A percentile compares a stretch with the other conserved stretches of the same genome.
Evolutionary conservation across 805 yeast genomes (phyloP).

Genomic region (Yarrowia yakushimensis): DNA sequence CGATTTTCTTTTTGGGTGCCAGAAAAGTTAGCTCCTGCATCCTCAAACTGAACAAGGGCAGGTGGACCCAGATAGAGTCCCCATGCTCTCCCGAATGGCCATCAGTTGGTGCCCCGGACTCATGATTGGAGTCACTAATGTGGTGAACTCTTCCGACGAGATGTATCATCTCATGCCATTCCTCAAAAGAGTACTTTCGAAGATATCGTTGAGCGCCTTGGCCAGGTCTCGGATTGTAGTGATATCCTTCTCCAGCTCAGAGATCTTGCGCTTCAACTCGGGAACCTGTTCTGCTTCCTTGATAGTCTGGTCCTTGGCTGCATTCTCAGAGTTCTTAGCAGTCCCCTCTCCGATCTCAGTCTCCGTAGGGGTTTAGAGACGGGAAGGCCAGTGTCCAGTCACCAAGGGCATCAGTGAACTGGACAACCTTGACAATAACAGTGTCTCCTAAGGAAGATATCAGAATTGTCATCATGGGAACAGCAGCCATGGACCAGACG

Average conservation of each 20-base stretch:
- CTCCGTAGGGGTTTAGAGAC: background rate
- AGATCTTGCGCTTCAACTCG: background rate
- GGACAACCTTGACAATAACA: conserved; percentile 29
- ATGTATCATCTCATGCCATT: conserved; percentile 47
- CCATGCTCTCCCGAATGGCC: background rate
- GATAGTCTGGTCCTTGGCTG: background rate
- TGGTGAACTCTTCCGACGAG: conserved; percentile 28
- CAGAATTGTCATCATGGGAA: conserved; percentile 82
- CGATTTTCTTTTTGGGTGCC: conserved; percentile 30
- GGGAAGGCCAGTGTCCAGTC: conserved; percentile 28
- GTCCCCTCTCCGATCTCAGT: background rate
- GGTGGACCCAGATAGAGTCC: conserved; percentile 35
- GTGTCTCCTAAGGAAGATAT: conserved; percentile 70
- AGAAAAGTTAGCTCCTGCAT: conserved; percentile 35
- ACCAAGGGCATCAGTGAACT: conserved; percentile 28
- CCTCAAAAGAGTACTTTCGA: conserved; percentile 46
- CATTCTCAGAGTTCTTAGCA: background rate
- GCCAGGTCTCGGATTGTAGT: background rate
- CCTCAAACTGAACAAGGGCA: conserved; percentile 52
- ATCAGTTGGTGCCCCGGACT: conserved; percentile 19
- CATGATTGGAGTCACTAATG: background rate
- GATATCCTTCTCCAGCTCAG: conserved; percentile 9
- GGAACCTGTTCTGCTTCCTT: background rate
- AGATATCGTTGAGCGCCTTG: conserved; percentile 19
- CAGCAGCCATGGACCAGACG: conserved; percentile 76